A percentile compares a stretch with the other conserved stretches of the same genome.
Evolutionary conservation across 2,329 filamentous ascomycete species (phyloP).

Genomic region (Dryadomyces quercus-mongolicae): DNA sequence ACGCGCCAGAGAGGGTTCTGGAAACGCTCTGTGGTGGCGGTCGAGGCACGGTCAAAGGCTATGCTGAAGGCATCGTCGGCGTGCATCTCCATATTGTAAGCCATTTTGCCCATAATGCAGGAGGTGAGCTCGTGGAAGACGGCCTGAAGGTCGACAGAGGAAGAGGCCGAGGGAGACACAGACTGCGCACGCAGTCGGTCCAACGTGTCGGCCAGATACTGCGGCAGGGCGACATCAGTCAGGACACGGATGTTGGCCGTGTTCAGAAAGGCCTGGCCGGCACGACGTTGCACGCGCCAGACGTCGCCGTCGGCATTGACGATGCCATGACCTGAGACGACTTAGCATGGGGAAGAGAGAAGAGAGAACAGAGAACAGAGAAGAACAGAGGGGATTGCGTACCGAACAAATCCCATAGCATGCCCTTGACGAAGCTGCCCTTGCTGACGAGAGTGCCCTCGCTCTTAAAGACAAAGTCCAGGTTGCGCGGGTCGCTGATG

Average conservation of each 20-base stretch:
- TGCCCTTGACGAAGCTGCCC: conserved; percentile 46
- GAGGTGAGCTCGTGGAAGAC: conserved; percentile 53
- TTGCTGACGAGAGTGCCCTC: conserved; percentile 46
- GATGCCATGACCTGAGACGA: conserved; percentile 43
- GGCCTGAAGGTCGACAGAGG: conserved; percentile 40
- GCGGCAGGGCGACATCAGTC: conserved; percentile 44
- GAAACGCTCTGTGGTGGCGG: conserved; percentile 46
- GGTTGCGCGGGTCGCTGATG: conserved; percentile 47
- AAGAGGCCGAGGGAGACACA: neutral
- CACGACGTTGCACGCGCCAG: conserved; percentile 51
- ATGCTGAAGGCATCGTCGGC: conserved; percentile 45
- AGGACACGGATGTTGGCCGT: conserved; percentile 43
- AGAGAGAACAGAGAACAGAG: neutral
- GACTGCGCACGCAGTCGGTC: conserved; percentile 22
- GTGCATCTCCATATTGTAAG: conserved; percentile 58
- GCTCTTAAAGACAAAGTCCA: conserved; percentile 51
- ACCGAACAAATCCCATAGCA: conserved; percentile 52
- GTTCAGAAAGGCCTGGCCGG: conserved; percentile 47
- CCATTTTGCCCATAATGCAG: conserved; percentile 54
- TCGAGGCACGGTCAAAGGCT: conserved; percentile 51
- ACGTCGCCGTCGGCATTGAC: conserved; percentile 54
- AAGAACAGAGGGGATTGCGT: neutral
- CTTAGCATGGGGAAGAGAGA: neutral
- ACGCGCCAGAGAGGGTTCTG: conserved; percentile 53
- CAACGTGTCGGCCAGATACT: conserved; percentile 34